phyloP scores from a whole-genome alignment of 2,329 filamentous ascomycete species.

The Xylariaceae sp. region DNA sequence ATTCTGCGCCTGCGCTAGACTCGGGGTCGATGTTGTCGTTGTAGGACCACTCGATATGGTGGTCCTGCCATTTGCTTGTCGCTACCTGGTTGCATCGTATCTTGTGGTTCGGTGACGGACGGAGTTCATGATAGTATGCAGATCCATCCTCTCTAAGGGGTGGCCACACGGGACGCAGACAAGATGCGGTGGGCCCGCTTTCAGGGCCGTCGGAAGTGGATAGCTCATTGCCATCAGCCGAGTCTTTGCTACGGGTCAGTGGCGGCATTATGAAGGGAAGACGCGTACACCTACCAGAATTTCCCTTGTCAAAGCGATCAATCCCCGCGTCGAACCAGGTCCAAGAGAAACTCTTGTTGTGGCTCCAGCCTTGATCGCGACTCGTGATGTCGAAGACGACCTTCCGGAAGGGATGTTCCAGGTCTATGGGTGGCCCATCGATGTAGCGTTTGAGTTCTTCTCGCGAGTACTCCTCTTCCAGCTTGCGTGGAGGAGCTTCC shows the following conservation, averaged over 20 bases:
- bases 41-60: slow-evolving; percentile 51
- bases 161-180: slow-evolving; percentile 31
- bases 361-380: slow-evolving; percentile 54
- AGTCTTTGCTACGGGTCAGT: slow-evolving; percentile 17
- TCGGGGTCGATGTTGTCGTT: slow-evolving; percentile 43
- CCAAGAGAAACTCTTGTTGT: slow-evolving; percentile 29
- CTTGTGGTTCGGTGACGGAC: slow-evolving; percentile 33
- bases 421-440: slow-evolving; percentile 36
- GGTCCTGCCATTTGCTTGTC: slow-evolving; percentile 31
- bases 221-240: background rate
- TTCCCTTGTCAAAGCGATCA: slow-evolving; percentile 46
- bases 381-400: slow-evolving; percentile 55
- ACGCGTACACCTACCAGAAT: slow-evolving; percentile 22
- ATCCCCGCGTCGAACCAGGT: slow-evolving; percentile 62
- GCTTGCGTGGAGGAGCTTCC: slow-evolving; percentile 19
- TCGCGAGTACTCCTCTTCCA: slow-evolving; percentile 31
- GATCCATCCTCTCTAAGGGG: slow-evolving; percentile 20
- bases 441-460: slow-evolving; percentile 35
- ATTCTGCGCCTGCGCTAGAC: slow-evolving; percentile 35
- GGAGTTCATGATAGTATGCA: slow-evolving; percentile 37
- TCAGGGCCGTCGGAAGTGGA: background rate
- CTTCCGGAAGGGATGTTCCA: slow-evolving; percentile 51
- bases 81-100: slow-evolving; percentile 47
- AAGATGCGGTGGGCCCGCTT: slow-evolving; percentile 24
- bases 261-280: background rate